Evolutionary conservation across 306 rosid genomes (phyloP).

Genomic region (Vicia villosa): DNA sequence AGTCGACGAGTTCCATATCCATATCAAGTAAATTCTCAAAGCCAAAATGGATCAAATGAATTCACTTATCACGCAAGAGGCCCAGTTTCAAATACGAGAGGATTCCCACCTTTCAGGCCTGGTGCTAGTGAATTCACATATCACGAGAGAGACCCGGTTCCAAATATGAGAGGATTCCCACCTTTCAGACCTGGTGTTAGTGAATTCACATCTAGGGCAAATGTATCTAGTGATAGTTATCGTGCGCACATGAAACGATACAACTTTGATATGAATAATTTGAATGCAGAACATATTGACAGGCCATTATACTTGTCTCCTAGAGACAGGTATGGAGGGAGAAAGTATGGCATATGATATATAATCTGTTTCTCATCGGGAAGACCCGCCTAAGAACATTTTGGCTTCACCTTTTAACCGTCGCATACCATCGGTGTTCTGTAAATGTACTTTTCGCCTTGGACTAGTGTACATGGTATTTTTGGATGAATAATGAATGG

Average conservation of each 20-base stretch:
- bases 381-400: not conserved
- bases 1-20: conserved; percentile 31
- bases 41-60: conserved; percentile 33
- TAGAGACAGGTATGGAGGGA: conserved; percentile 36
- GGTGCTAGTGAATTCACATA: not conserved
- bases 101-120: conserved; percentile 37
- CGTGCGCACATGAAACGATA: conserved; percentile 37
- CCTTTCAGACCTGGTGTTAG: conserved; percentile 31
- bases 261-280: conserved; percentile 33
- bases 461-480: not conserved
- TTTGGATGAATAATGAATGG: conserved; percentile 1
- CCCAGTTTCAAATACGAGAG: conserved; percentile 34
- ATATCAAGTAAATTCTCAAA: conserved; percentile 40
- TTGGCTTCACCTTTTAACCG: not conserved
- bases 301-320: conserved; percentile 35
- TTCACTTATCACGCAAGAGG: conserved; percentile 32
- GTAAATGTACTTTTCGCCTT: not conserved
- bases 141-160: conserved; percentile 34
- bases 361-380: not conserved
- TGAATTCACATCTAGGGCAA: conserved; percentile 37
- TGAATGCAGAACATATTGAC: conserved; percentile 32
- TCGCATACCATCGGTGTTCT: not conserved
- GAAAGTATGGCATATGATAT: conserved; percentile 26
- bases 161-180: conserved; percentile 40
- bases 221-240: not conserved